Percentiles rank a stretch among this genome's conserved stretches.
These are phyloP conservation scores for Trichoderma afroharzianum DNA, from an alignment of 2,329 filamentous ascomycete species.

Conservation along the genomic window DNA sequence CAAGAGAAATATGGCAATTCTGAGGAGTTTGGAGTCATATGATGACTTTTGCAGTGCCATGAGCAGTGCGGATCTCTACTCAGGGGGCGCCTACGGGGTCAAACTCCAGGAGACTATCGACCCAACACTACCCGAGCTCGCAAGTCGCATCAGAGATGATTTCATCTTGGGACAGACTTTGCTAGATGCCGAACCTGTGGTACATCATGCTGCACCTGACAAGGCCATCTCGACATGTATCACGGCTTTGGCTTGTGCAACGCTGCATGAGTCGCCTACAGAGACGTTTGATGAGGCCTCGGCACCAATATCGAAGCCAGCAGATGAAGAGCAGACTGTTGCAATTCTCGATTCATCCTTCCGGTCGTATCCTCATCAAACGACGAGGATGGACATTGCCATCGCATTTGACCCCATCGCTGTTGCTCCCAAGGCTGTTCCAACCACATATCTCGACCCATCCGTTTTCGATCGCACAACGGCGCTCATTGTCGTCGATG, in stretches of 20 bases:
- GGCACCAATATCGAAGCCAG: conserved; percentile 22
- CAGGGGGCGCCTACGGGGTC: conserved; percentile 44
- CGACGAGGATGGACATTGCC: conserved; percentile 52
- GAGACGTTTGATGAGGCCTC: neutral
- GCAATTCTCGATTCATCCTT: conserved; percentile 39
- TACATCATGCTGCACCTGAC: conserved; percentile 29
- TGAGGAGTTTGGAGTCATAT: conserved; percentile 44
- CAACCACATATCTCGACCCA: conserved; percentile 50
- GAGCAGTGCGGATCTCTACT: conserved; percentile 64
- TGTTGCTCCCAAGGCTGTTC: conserved; percentile 41
- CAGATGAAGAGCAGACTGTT: conserved; percentile 35
- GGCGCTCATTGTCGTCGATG: conserved; percentile 64
- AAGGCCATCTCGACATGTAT: conserved; percentile 28
- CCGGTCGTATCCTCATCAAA: conserved; percentile 22
- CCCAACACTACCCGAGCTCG: conserved; percentile 56
- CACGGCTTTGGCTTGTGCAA: conserved; percentile 24
- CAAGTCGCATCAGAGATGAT: conserved; percentile 46
- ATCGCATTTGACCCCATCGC: conserved; percentile 61
- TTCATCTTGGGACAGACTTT: conserved; percentile 46
- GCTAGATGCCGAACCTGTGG: conserved; percentile 43
- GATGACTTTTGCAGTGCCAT: conserved; percentile 55
- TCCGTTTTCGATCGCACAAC: conserved; percentile 75
- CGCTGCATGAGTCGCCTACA: neutral
- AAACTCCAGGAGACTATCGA: conserved; percentile 54
- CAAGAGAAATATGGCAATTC: neutral